These are phyloP conservation scores for Argentina anserina DNA, from an alignment of 306 rosid genomes.

Conservation along the genomic window DNA sequence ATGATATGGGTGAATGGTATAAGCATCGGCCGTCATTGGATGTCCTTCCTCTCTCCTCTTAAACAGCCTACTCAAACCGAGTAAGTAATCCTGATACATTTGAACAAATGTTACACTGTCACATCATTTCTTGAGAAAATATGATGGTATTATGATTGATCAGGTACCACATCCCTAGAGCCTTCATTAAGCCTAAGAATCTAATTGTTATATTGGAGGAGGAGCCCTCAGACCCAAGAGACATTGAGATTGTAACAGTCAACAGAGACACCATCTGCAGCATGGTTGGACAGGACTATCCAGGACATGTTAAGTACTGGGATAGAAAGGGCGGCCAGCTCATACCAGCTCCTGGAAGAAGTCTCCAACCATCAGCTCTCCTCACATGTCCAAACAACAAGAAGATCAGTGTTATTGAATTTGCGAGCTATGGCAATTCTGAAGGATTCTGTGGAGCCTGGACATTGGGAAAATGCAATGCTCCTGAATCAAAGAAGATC, in stretches of 20 bases:
- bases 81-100: slow-evolving; percentile 31
- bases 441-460: slow-evolving; percentile 54
- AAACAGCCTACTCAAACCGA: slow-evolving; percentile 60
- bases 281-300: slow-evolving; percentile 35
- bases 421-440: slow-evolving; percentile 79
- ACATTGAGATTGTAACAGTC: slow-evolving; percentile 49
- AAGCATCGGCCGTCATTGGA: slow-evolving; percentile 81
- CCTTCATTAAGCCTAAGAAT: slow-evolving; percentile 50
- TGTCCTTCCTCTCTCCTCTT: slow-evolving; percentile 54
- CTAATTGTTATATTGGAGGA: slow-evolving; percentile 76
- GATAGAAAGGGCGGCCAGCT: slow-evolving; percentile 34
- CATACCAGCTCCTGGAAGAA: not conserved
- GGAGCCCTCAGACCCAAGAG: slow-evolving; percentile 29
- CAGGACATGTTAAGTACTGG: slow-evolving; percentile 59
- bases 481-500: slow-evolving; percentile 20
- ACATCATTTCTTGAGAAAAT: not conserved
- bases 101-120: not conserved
- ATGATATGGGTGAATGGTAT: slow-evolving; percentile 77
- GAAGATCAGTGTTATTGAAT: slow-evolving; percentile 46
- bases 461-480: slow-evolving; percentile 42
- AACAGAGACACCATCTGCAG: slow-evolving; percentile 78
- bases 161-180: slow-evolving; percentile 87
- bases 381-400: slow-evolving; percentile 42
- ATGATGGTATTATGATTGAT: not conserved
- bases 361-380: slow-evolving; percentile 22